phyloP scores from a whole-genome alignment of 768 basidiomycete genomes.

The Rickenella mellea region DNA sequence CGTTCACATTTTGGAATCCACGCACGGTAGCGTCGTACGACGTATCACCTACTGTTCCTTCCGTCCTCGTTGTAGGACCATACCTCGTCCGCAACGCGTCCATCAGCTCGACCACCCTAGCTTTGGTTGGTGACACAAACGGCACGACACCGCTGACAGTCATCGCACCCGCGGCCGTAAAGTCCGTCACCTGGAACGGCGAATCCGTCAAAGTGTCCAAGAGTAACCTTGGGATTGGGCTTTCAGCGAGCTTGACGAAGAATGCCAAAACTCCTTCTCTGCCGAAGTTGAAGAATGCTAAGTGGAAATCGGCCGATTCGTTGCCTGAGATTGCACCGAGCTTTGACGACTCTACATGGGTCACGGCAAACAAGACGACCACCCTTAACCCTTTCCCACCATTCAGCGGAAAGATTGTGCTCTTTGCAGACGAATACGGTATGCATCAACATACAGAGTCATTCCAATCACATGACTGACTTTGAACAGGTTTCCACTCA shows the following conservation, averaged over 20 bases:
- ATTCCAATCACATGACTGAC: background rate
- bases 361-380: slow-evolving; percentile 16
- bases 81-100: slow-evolving; percentile 22
- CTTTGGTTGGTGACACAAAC: slow-evolving; percentile 17
- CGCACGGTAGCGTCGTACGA: slow-evolving; percentile 8
- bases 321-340: slow-evolving; percentile 16
- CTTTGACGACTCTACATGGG: slow-evolving; percentile 19
- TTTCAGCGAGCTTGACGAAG: slow-evolving; percentile 8
- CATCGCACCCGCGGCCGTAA: slow-evolving; percentile 10
- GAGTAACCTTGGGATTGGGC: slow-evolving; percentile 5
- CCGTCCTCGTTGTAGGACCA: slow-evolving; percentile 17
- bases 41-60: slow-evolving; percentile 11
- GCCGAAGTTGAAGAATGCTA: slow-evolving; percentile 10
- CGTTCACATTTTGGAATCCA: slow-evolving; percentile 16
- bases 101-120: slow-evolving; percentile 8
- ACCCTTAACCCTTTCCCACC: slow-evolving; percentile 14
- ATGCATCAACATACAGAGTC: slow-evolving; percentile 10
- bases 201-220: slow-evolving; percentile 5
- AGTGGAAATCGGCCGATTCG: slow-evolving; percentile 17
- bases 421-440: slow-evolving; percentile 16
- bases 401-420: slow-evolving; percentile 6
- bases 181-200: slow-evolving; percentile 19
- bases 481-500: background rate
- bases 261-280: slow-evolving; percentile 3
- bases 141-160: slow-evolving; percentile 12